Evolutionary conservation across 345 rosid species (phyloP).

Genomic region (Pugionium cornutum): DNA sequence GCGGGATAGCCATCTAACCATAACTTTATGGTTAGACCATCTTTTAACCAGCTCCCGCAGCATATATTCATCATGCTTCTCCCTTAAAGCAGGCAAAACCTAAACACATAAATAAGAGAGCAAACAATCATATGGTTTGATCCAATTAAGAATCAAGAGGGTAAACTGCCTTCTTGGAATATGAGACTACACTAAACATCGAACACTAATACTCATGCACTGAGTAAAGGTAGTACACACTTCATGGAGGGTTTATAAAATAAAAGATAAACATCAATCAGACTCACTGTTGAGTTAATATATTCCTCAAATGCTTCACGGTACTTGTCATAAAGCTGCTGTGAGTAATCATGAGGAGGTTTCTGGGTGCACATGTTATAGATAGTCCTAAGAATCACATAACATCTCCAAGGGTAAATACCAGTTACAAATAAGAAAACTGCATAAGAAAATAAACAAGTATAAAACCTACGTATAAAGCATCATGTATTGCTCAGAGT

Average conservation of each 20-base stretch:
- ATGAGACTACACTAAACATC: neutral
- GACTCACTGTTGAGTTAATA: conserved; percentile 62
- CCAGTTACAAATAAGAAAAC: neutral
- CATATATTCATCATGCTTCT: conserved; percentile 72
- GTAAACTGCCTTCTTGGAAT: neutral
- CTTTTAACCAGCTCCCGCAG: conserved; percentile 69
- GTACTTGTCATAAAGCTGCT: conserved; percentile 78
- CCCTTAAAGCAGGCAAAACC: conserved; percentile 51
- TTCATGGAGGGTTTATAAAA: neutral
- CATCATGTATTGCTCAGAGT: conserved; percentile 68
- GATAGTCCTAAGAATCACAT: conserved; percentile 52
- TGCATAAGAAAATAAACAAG: conserved; percentile 37
- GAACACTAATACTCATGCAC: conserved; percentile 1
- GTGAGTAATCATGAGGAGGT: conserved; percentile 75
- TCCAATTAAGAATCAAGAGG: neutral
- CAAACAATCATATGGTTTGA: neutral
- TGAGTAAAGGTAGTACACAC: neutral
- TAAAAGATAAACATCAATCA: neutral
- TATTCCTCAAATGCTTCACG: conserved; percentile 67
- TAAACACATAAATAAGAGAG: conserved; percentile 6
- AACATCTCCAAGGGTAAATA: neutral
- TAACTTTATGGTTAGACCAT: conserved; percentile 67
- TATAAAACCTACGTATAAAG: conserved; percentile 57
- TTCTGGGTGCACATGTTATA: conserved; percentile 80
- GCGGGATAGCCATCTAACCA: conserved; percentile 73